Conservation (phyloP, 352 stramenopile genomes). For the Lagenidium giganteum region DNA sequence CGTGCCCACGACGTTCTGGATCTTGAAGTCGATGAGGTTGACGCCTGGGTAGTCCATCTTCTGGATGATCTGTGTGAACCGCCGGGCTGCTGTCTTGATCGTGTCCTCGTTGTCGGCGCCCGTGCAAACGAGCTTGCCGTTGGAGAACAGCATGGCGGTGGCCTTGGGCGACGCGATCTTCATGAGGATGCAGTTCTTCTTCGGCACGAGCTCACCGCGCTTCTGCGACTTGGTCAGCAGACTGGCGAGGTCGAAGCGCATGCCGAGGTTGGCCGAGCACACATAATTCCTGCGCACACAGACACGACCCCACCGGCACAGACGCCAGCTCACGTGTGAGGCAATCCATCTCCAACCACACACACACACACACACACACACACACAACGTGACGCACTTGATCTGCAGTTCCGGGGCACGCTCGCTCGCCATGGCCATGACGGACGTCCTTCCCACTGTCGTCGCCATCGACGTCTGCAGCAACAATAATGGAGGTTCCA, state of each 20-base stretch:
- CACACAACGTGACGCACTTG: conserved; percentile 30
- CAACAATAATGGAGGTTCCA: too few species aligned
- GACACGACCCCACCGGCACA: background rate
- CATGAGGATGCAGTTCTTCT: conserved; percentile 86
- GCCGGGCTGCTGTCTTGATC: conserved; percentile 70
- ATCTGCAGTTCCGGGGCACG: conserved; percentile 37
- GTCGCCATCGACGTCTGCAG: background rate
- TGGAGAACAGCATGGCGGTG: conserved; percentile 81
- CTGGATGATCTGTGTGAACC: conserved; percentile 82
- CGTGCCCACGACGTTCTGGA: conserved; percentile 78
- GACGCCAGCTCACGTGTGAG: background rate
- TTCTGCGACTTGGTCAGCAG: conserved; percentile 73
- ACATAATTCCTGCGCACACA: conserved; percentile 52
- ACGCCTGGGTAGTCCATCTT: conserved; percentile 82
- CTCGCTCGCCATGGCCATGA: too few species aligned
- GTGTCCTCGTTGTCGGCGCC: conserved; percentile 64
- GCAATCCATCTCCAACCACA: background rate
- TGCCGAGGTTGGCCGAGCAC: conserved; percentile 73
- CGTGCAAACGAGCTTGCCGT: conserved; percentile 80
- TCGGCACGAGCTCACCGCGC: conserved; percentile 69
- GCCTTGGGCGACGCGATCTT: conserved; percentile 63
- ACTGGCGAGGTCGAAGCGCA: conserved; percentile 74
- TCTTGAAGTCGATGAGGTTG: conserved; percentile 86
- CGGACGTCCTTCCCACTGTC: too few species aligned
- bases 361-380: background rate